Conservation (phyloP, 768 basidiomycete species). For the Pleurotus platypus region DNA sequence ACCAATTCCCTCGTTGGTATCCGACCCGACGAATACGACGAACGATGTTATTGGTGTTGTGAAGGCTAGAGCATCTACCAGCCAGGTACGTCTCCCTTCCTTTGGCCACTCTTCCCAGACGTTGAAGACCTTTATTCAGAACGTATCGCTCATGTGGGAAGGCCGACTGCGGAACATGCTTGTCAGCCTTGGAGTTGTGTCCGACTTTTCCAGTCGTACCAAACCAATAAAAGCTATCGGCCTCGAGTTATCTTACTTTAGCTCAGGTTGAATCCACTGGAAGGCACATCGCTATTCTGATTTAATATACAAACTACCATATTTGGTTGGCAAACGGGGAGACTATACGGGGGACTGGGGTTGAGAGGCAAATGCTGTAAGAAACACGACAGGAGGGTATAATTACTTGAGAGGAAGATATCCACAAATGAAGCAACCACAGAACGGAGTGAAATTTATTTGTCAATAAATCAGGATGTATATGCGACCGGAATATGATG, state of each 20-base stretch:
- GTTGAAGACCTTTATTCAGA: constrained; percentile 37
- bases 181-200: constrained; percentile 87
- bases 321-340: too few relatives aligned
- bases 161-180: constrained; percentile 87
- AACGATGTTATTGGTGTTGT: constrained; percentile 73
- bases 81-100: constrained; percentile 55
- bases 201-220: constrained; percentile 79
- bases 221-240: constrained; percentile 89
- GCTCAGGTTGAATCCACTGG: constrained; percentile 35
- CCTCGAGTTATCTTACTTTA: constrained; percentile 92
- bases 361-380: too few relatives aligned
- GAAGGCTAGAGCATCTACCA: constrained; percentile 87
- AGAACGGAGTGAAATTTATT: background rate
- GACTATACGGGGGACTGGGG: too few relatives aligned
- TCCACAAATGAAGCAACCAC: background rate
- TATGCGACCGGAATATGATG: constrained; percentile 1
- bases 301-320: too few relatives aligned
- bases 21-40: constrained; percentile 14
- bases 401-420: background rate
- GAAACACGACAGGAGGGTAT: background rate
- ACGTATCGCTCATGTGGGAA: constrained; percentile 91
- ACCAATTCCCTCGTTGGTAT: constrained; percentile 9
- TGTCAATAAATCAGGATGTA: background rate
- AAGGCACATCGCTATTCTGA: too few relatives aligned
- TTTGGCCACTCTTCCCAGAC: too few relatives aligned